Base-by-base conservation (phyloP, 331 rosid genomes). In the Rhamnella rubrinervis region DNA sequence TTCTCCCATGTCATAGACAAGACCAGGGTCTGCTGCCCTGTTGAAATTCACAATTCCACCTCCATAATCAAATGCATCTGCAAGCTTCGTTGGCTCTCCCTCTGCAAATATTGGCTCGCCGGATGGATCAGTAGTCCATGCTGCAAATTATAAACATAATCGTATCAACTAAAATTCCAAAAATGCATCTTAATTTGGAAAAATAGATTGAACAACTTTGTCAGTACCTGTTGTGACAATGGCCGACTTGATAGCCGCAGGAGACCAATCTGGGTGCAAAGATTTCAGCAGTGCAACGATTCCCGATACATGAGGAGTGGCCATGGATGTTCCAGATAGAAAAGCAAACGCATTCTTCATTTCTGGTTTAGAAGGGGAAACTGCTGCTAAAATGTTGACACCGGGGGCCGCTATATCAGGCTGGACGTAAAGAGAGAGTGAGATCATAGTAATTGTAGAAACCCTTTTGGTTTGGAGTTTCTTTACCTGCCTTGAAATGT, bases 401-500 rank as follows among this genome's bases (percentile, higher is more conserved):
- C 84, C 84, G 0, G 86, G 88, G 40, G 86, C 82, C 4, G 84
- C 82, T 71, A 84, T 59, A 38, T 78, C 84, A 25, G 88, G 85
- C 88, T 81, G 83, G 65, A 69, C 26, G 7, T 20, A 55, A 44
- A 14, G 14, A 28, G 38, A 56, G 53, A 71, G 70, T 20, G 25
- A 18, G 50, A 21, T 73, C 39, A 0, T 21, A 26, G 23, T 47
- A 53, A 53, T 0, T 26, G 21, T 23, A 59, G 39, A 52, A 6
- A 51, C 39, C 4, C 41, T 51, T 5, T 66, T 15, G 18, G 2
- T 18, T 4, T 16, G 49, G 12, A 1, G 10, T 53, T 53, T 7
- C 25, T 53, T 7, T n/a, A 13, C 2, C 57, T 0, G 6, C 23
- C 21, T 52, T 53, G 20, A 53, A 18, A 17, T 53, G 8, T 53